Evolutionary conservation across 192 early-diverging fungal species (phyloP), one percentile per base, ranked within the genome.

Genomic region (Cladochytrium replicatum): DNA sequence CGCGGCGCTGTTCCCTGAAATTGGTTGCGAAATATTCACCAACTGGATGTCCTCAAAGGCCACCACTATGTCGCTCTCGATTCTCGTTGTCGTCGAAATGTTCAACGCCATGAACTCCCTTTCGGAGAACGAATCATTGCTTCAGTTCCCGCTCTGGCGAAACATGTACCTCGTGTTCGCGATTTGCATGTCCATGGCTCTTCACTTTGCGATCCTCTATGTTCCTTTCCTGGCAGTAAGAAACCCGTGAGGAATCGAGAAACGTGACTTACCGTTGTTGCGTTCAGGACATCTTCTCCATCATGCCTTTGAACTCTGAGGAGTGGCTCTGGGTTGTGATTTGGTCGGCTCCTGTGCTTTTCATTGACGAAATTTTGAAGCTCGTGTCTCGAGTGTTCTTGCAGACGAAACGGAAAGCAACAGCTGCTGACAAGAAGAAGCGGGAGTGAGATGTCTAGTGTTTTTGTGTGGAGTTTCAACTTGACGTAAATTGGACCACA

Each of bases 51-150:
- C 90, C 9, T 72, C 80, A 43, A 79, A 83, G 58, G 96, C 96
- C 21, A 94, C 93, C 27, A 94, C 96, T 28, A 86, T 97, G 68
- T 90, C 88, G 40, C 72, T 99, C 43, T 92, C 91, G 22, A 87
- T 99, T 52, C 63, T 99, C 40, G 93, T 97, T 9, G 85, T 86
- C 24, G 94, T 99, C 57, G 93, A 99, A 63, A 97, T 99, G 96
- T 85, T 97, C 58, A 97, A 99, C 63, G 93, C 96, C 41, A 89
- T 97, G 69, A 97, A 97, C 71, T 44, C 57, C 39, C 71, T 97
- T 41, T 91, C 87, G n/a, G 96, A 97, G 73, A 95, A 99, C 64
- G 91, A 91, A 48, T 87, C 84, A 24, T 63, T 99, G 53, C 63
- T 97, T 24, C 86, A 86, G 2, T 78, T 97, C 47, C 89, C 87